Evolutionary conservation across 108 stramenopile species (phyloP).

Genomic region (Cyclotella atomus): DNA sequence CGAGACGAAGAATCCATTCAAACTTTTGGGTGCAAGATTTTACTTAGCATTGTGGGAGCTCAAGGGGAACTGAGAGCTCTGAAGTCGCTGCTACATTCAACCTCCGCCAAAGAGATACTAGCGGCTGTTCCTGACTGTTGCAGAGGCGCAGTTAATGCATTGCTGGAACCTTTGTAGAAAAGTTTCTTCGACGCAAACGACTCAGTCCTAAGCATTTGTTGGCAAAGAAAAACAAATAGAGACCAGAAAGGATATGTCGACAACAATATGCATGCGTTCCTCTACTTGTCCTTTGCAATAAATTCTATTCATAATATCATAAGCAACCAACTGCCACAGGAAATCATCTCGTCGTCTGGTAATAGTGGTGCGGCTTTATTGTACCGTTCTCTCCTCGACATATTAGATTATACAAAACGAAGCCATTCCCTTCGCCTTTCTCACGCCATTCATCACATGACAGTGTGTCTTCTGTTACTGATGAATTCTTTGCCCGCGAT

Average conservation of each 20-base stretch:
- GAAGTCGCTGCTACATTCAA: slow-evolving; percentile 12
- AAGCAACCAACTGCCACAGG: too few species aligned
- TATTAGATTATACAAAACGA: slow-evolving; percentile 7
- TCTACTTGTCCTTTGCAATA: too few species aligned
- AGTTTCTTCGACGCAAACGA: too few species aligned
- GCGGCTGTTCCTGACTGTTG: slow-evolving; percentile 21
- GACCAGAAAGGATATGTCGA: too few species aligned
- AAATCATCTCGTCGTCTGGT: not conserved
- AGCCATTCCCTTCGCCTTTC: slow-evolving; percentile 17
- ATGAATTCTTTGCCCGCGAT: not conserved
- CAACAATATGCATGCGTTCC: too few species aligned
- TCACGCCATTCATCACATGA: not conserved
- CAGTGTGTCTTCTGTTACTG: not conserved
- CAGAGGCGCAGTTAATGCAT: not conserved
- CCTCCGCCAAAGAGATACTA: slow-evolving; percentile 4
- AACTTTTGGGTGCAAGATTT: slow-evolving; percentile 10
- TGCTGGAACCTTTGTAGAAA: not conserved
- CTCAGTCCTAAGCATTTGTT: too few species aligned
- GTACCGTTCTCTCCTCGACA: slow-evolving; percentile 7
- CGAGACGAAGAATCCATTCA: slow-evolving; percentile 14
- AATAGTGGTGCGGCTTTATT: slow-evolving; percentile 9
- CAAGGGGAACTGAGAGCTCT: not conserved
- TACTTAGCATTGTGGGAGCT: slow-evolving; percentile 4
- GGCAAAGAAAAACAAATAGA: too few species aligned
- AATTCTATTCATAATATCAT: too few species aligned